Conservation (phyloP, 1,284 basidiomycete species). For the Abortiporus biennis region DNA sequence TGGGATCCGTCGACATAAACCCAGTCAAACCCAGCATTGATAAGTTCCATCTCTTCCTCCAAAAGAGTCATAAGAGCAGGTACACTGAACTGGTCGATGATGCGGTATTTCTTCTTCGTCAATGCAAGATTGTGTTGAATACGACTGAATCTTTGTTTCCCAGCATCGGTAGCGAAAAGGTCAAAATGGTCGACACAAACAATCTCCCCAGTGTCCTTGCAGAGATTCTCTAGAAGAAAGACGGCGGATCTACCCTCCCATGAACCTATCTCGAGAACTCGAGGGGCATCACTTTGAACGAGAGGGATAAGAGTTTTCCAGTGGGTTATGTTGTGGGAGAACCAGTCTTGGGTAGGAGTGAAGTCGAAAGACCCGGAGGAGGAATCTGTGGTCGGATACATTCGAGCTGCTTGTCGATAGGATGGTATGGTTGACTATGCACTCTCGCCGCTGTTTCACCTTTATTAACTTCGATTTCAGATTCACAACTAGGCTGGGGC, state of each 20-base stretch:
- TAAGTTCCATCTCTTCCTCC: constrained; percentile 34
- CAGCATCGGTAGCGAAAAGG: constrained; percentile 41
- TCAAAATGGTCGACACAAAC: constrained; percentile 58
- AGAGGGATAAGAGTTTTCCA: no score
- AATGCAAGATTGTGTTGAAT: constrained; percentile 41
- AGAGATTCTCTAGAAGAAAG: constrained; percentile 43
- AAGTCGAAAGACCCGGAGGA: no score
- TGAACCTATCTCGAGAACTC: constrained; percentile 54
- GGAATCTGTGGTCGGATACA: no score
- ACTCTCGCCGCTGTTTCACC: no score
- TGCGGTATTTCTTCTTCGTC: constrained; percentile 36
- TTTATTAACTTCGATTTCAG: no score
- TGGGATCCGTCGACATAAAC: constrained; percentile 53
- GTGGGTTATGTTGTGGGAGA: no score
- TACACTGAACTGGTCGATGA: constrained; percentile 48
- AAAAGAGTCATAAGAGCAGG: constrained; percentile 44
- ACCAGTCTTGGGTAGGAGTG: no score
- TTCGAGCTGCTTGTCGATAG: no score
- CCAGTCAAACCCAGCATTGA: constrained; percentile 46
- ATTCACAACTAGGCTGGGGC: no score
- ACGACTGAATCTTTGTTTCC: constrained; percentile 37
- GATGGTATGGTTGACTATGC: no score
- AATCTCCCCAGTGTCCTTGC: constrained; percentile 35
- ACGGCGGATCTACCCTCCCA: constrained; percentile 60
- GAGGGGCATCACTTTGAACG: no score